Base-by-base conservation (phyloP, 306 rosid species). In the Pterocarpus macrocarpus region DNA sequence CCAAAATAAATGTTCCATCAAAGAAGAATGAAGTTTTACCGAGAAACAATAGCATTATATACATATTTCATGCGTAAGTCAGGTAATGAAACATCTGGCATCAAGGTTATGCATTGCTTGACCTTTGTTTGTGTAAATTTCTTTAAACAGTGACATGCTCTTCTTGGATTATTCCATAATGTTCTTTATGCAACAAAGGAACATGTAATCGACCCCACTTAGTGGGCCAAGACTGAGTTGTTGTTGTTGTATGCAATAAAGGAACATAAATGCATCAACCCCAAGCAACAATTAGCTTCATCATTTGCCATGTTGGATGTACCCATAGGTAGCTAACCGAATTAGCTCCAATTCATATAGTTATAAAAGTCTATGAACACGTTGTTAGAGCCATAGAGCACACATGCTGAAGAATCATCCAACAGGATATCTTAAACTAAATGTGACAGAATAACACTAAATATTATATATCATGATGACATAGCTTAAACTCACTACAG, bases 401-500 rank as follows among this genome's bases (percentile, higher is more conserved):
- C 43, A 63, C 10, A 52, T 5, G 17, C 32, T 49, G 12, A 43
- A 68, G 67, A 71, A 56, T 11, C 17, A 28, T 17, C 66, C 52
- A 58, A 44, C 64, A 35, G 6, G 49, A 43, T 43, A 43, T 8
- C 38, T 64, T 28, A 50, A 66, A 57, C 39, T 8, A 72, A 76
- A 73, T 34, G 30, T 34, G 45, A 36, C 49, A 36, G 41, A 16
- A 72, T 50, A 76, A 28, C 64, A 43, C 67, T 35, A 59, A 66
- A 52, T 75, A 68, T 33, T 22, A 61, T 64, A 61, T 75, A 78
- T 69, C 56, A 75, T 75, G 49, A 74, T 52, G 72, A 76, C 17
- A 87, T 47, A 79, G 86, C 71, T 66, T 61, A 77, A 67, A 68
- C 28, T 36, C 71, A 69, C 76, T 59, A 82, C 6, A 82, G 45